Percentiles rank a stretch among this genome's conserved stretches.
phyloP scores from a whole-genome alignment of 1,284 basidiomycete genomes.

The Fomitopsis pinicola region DNA sequence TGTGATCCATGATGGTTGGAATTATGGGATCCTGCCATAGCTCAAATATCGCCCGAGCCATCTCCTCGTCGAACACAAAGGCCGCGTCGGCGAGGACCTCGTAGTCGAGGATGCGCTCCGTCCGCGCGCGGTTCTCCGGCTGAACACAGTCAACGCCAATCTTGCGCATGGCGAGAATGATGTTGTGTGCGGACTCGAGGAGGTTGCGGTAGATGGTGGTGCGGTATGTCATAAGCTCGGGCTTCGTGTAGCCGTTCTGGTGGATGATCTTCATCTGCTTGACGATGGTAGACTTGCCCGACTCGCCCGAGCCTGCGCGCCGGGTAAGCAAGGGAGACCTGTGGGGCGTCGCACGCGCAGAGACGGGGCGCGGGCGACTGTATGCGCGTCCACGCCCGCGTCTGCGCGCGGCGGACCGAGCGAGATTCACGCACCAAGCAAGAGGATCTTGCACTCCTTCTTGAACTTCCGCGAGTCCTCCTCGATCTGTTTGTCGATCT shows the following conservation, averaged over 20 bases:
- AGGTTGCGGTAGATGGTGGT: constrained; percentile 85
- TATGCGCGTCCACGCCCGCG: not conserved
- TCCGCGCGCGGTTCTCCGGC: constrained; percentile 63
- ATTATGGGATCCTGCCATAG: constrained; percentile 94
- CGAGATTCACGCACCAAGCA: constrained; percentile 64
- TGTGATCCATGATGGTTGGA: constrained; percentile 80
- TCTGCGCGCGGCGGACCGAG: not conserved
- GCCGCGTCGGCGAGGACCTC: constrained; percentile 33
- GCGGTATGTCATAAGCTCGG: constrained; percentile 80
- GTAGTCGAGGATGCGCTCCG: constrained; percentile 63
- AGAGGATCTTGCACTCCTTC: constrained; percentile 92
- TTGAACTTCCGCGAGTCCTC: constrained; percentile 74
- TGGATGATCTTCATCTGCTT: constrained; percentile 99
- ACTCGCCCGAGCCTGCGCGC: constrained; percentile 70
- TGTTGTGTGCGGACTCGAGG: constrained; percentile 85
- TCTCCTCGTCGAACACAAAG: constrained; percentile 53
- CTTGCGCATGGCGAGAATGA: constrained; percentile 89
- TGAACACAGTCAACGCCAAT: constrained; percentile 82
- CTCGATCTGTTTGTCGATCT: constrained; percentile 70
- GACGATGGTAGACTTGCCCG: constrained; percentile 94
- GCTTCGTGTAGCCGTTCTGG: constrained; percentile 84
- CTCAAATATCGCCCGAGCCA: constrained; percentile 76
- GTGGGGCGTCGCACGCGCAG: not conserved
- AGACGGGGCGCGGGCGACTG: not conserved
- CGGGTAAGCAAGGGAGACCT: constrained; percentile 1